Base-by-base conservation (phyloP, 192 early-diverging fungal species). In the Chytriomyces sp. region DNA sequence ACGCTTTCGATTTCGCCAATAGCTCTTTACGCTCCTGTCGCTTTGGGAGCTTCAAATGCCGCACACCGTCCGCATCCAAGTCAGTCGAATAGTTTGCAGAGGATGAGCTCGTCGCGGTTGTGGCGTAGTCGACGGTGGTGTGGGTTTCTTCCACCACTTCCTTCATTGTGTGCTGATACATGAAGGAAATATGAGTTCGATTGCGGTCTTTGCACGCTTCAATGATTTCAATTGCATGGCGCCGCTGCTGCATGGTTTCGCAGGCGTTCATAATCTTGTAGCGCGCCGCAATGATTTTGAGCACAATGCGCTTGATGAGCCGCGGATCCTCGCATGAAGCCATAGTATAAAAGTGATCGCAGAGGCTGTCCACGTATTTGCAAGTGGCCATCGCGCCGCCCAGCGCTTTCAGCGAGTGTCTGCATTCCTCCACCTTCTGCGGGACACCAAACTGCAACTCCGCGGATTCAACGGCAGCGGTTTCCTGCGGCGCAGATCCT, bases 301-400 rank as follows among this genome's bases (percentile, higher is more conserved):
- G 17, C 1, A 49, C 44, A 49, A 49, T 49, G 44, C 44, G 44
- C 22, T 49, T 49, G 44, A 49, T 49, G 3, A 49, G 14, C 44
- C 22, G 14, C 22, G 14, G 44, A 22, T 49, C 44, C 22, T 49
- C 17, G 44, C 44, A 49, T 3, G 44, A 49, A 1, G 22, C 44
- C 44, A 49, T 49, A n/a, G 44, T 49, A 2, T n/a, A 49, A 49
- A 49, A 49, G 44, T n/a, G 44, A 49, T 70, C 68, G 37, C 57
- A 57, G 17, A 70, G 26, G 6, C 44, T 33, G 39, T 70, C 68
- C 2, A 70, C 39, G 30, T 59, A 33, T 37, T 39, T 37, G 10
- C 10, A 59, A 32, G 57, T 44, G 26, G 17, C 25, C 17, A 70
- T 49, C 22, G 44, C 22, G 44, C 17, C 44, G 14, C 17, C 2